Evolutionary conservation across 192 early-diverging fungal genomes (phyloP), one percentile per base, ranked within the genome.

Genomic region (Coemansia sp.): DNA sequence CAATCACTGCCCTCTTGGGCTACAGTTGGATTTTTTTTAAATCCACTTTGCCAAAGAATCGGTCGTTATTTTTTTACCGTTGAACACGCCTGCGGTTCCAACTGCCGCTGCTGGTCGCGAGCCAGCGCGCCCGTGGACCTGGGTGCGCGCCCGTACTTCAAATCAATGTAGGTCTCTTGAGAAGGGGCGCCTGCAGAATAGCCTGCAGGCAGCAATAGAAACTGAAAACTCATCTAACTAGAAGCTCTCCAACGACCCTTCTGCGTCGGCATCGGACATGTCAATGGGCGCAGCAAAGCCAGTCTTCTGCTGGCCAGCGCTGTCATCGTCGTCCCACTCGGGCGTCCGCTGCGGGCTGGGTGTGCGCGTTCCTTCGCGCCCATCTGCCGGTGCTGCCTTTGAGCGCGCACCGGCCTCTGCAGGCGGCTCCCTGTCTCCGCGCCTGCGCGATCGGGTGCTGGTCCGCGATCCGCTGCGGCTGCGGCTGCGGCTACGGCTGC

Each of bases 281-380:
- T 63, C 53, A 54, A 70, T 70, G 55, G 45, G 65, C 47, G 56
- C 66, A 37, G 50, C 48, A 39, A 62, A 64, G 14, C 57, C 53
- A 5, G 53, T 12, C 53, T 55, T 25, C 14, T 17, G 24, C 53
- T 55, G 45, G 48, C 12, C 19, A 17, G 54, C 22, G 22, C 59
- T 66, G n/a, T 47, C 60, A 15, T 64, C 70, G 22, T 53, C 60
- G 21, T 64, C 41, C 7, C n/a, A 14, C 24, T 58, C 49, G 23
- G 67, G 63, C 37, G 63, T 65, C 38, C 62, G 62, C 24, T 71
- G 70, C 5, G 76, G 76, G 53, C 76, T 79, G 45, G 76, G 76
- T 32, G 56, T 64, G 23, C 27, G 39, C 52, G 62, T 64, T 24
- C 62, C 62, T 53, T n/a, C 62, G 51, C 62, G 50, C 51, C 15